Evolutionary conservation across 306 rosid genomes (phyloP).

Genomic region (Cercis canadensis): DNA sequence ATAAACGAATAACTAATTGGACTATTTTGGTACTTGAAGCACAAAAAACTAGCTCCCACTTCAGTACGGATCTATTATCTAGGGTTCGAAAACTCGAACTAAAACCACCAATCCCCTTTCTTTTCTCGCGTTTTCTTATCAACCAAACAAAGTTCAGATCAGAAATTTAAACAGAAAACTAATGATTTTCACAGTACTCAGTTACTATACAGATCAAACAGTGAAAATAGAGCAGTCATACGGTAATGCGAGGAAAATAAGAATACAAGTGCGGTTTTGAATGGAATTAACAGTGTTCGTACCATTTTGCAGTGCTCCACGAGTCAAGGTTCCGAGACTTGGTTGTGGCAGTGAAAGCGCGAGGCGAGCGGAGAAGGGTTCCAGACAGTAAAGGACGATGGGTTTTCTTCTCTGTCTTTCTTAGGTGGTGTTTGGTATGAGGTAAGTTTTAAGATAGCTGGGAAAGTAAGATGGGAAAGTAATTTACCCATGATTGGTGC

Average conservation of each 20-base stretch:
- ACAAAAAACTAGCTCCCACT: neutral
- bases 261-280: too few relatives aligned
- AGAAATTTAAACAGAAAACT: neutral
- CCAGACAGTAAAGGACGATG: too few relatives aligned
- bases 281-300: neutral
- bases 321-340: constrained; percentile 4
- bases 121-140: constrained; percentile 15
- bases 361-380: neutral
- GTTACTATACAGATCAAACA: neutral
- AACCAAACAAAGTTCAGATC: neutral
- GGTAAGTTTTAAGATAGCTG: too few relatives aligned
- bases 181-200: neutral
- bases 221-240: neutral
- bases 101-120: too few relatives aligned
- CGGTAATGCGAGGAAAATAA: too few relatives aligned
- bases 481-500: too few relatives aligned
- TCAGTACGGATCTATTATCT: neutral
- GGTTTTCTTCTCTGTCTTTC: too few relatives aligned
- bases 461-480: too few relatives aligned
- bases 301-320: neutral
- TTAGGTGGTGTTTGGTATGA: too few relatives aligned
- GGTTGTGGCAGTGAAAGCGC: neutral
- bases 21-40: neutral
- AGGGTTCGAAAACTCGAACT: neutral
- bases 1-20: neutral